Evolutionary conservation across 2,329 filamentous ascomycete genomes (phyloP).

Genomic region (Aureobasidium vineae): DNA sequence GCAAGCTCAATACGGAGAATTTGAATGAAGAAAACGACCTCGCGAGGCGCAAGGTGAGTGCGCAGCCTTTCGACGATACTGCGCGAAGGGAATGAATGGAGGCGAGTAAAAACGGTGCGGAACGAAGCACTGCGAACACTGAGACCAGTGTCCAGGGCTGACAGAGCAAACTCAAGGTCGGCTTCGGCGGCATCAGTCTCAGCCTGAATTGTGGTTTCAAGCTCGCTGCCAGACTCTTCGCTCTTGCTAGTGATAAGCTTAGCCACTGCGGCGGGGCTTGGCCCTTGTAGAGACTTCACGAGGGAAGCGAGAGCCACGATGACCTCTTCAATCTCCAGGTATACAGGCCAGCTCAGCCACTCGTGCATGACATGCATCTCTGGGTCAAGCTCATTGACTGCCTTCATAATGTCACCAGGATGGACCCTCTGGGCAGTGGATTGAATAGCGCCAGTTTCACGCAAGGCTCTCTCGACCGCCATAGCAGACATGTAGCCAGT

Average conservation of each 20-base stretch:
- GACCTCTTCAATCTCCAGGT: constrained; percentile 64
- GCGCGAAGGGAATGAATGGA: constrained; percentile 62
- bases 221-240: constrained; percentile 10
- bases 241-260: constrained; percentile 25
- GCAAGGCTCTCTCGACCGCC: constrained; percentile 46
- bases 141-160: constrained; percentile 64
- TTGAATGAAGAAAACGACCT: constrained; percentile 69
- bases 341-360: constrained; percentile 61
- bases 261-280: constrained; percentile 35
- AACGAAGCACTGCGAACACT: constrained; percentile 62
- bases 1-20: constrained; percentile 70
- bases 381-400: constrained; percentile 65
- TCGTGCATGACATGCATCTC: constrained; percentile 65
- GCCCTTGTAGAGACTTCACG: constrained; percentile 64
- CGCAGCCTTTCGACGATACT: constrained; percentile 64
- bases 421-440: constrained; percentile 42
- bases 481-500: constrained; percentile 51
- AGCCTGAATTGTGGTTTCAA: constrained; percentile 41
- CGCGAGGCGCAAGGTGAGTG: constrained; percentile 61
- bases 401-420: constrained; percentile 60
- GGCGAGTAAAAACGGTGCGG: constrained; percentile 66
- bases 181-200: constrained; percentile 45
- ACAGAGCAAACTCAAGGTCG: constrained; percentile 66
- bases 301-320: constrained; percentile 64
- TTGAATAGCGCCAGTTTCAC: constrained; percentile 31